Base-by-base conservation (phyloP, 306 rosid species). In the Quercus aquifolioides region DNA sequence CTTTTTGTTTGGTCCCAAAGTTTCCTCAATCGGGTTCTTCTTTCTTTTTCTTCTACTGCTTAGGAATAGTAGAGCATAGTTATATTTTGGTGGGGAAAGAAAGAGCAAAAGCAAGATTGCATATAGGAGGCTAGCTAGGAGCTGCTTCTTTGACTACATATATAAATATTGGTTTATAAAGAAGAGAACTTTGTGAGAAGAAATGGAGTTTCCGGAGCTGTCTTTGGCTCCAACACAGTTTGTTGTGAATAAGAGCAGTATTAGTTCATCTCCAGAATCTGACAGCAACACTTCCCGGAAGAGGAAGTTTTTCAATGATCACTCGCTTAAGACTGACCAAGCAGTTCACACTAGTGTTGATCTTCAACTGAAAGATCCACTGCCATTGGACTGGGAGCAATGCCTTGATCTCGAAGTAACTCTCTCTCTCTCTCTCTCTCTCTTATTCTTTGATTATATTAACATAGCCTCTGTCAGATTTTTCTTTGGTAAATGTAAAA, bases 371-470 rank as follows among this genome's bases (percentile, higher is more conserved):
- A 84, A 76, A 69, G 80, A 81, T 33, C 88, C 90, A 9, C 76
- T 87, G 1, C 90, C 90, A 33, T 69, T 84, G 71, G 84, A 84
- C 80, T 87, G 90, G 90, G 90, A 84, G 59, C 90, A 87, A 62
- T 87, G 90, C 82, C 90, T 84, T 79, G 90, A 87, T 76, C 86
- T 87, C 49, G 76, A 84, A 74, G 90, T 82, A 76, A 28, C 62
- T 31, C 67, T 10, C 57, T 70, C 46, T 65, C 51, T 73, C 82
- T 67, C 69, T 23, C 78, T 67, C n/a, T 60, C 74, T 54, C 18
- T 33, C 1, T 33, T 57, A 70, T 52, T 14, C 5, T 14, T 25
- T 25, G 14, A 8, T 8, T 17, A 13, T 25, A 11, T 62, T 49
- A 12, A 49, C 54, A 49, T 49, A 12, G 54, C 17, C 54, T 49